These are phyloP conservation scores for Gloeopeniophorella convolvens DNA, from an alignment of 768 basidiomycete genomes.

Conservation along the genomic window DNA sequence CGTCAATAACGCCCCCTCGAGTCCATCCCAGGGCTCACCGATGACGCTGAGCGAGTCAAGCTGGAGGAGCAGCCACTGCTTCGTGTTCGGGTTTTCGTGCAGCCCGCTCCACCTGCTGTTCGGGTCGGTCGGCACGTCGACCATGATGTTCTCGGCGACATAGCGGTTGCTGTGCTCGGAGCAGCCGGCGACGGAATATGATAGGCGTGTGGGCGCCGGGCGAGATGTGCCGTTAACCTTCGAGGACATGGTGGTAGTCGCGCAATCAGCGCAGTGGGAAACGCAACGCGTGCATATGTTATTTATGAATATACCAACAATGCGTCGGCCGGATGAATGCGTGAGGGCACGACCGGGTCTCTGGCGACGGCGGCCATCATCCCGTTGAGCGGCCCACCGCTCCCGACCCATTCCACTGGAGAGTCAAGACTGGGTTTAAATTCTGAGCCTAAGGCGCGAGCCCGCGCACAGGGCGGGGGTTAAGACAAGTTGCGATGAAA, in stretches of 20 bases:
- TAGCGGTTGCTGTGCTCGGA: constrained; percentile 72
- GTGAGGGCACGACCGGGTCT: too few relatives aligned
- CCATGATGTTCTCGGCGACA: constrained; percentile 59
- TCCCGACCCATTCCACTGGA: too few relatives aligned
- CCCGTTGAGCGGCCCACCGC: too few relatives aligned
- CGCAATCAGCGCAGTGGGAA: neutral
- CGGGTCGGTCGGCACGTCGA: constrained; percentile 57
- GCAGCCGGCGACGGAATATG: constrained; percentile 40
- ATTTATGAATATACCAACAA: too few relatives aligned
- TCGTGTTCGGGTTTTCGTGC: constrained; percentile 44
- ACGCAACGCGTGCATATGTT: neutral
- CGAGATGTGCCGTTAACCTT: neutral
- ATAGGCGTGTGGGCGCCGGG: constrained; percentile 2
- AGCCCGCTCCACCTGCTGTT: constrained; percentile 74
- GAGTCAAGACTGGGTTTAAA: too few relatives aligned
- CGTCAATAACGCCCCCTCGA: neutral
- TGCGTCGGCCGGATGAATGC: too few relatives aligned
- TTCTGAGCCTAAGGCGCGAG: too few relatives aligned
- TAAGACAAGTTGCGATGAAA: too few relatives aligned
- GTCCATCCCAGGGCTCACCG: constrained; percentile 42
- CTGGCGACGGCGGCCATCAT: too few relatives aligned
- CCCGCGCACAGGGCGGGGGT: too few relatives aligned
- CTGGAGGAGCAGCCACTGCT: constrained; percentile 67
- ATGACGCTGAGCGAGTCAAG: constrained; percentile 55
- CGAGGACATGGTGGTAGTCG: neutral